Percentiles rank a stretch among this genome's conserved stretches.
Conservation (phyloP, 352 stramenopile species). For the Thalassiosira hispida region DNA sequence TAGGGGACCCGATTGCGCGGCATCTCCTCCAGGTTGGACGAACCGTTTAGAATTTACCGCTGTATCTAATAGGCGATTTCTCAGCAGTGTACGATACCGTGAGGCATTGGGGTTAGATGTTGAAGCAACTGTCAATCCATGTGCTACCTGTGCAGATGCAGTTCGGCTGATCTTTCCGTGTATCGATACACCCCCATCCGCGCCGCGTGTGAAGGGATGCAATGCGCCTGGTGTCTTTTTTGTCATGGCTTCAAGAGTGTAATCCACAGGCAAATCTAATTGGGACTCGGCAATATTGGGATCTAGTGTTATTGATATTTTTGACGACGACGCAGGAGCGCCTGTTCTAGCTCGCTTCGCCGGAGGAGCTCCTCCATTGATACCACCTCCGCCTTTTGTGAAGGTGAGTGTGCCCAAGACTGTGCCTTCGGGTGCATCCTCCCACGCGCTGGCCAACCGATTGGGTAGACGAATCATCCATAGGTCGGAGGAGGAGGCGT, state of each 20-base stretch:
- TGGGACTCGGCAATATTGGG: conserved; percentile 29
- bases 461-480: conserved; percentile 65
- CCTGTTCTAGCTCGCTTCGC: conserved; percentile 35
- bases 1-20: conserved; percentile 30
- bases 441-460: conserved; percentile 64
- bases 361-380: conserved; percentile 9
- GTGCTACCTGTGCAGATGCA: conserved; percentile 69
- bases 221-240: conserved; percentile 71
- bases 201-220: conserved; percentile 73
- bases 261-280: conserved; percentile 68
- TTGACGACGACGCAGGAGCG: conserved; percentile 32
- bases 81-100: conserved; percentile 70
- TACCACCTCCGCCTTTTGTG: conserved; percentile 60
- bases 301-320: conserved; percentile 49
- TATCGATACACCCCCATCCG: conserved; percentile 68
- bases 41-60: conserved; percentile 76
- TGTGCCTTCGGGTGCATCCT: conserved; percentile 69
- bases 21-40: conserved; percentile 71
- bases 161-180: conserved; percentile 71
- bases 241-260: conserved; percentile 81
- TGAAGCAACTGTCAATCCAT: background rate
- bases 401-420: conserved; percentile 79
- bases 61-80: conserved; percentile 69
- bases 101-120: conserved; percentile 19
- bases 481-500: conserved; percentile 33